Percentiles rank a stretch among this genome's conserved stretches.
phyloP scores from a whole-genome alignment of 148 eudicot genomes.

The Rhododendron henanense region DNA sequence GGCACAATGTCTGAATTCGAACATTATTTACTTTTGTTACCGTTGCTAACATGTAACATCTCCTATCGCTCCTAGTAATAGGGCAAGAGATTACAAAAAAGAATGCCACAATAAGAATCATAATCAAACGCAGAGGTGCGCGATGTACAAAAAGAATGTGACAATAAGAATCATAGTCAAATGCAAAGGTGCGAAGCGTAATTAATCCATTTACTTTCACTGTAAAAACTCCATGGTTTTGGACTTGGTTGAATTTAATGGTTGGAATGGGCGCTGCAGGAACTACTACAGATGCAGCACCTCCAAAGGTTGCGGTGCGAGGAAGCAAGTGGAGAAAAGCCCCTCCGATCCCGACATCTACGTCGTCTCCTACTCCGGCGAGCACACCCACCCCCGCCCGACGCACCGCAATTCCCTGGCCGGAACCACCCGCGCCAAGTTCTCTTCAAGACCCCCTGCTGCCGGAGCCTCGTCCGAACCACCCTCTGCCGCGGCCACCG shows the following conservation, averaged over 20 bases:
- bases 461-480: neutral
- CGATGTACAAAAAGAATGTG: neutral
- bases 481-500: neutral
- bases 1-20: neutral
- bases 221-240: neutral
- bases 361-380: slow-evolving; percentile 51
- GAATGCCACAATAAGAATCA: too few species aligned
- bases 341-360: slow-evolving; percentile 33
- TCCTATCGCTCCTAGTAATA: neutral
- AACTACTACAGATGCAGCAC: slow-evolving; percentile 83
- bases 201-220: neutral
- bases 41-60: neutral
- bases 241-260: neutral
- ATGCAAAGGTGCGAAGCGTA: neutral
- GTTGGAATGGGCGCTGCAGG: slow-evolving; percentile 28
- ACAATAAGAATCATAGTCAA: neutral
- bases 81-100: neutral
- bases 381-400: slow-evolving; percentile 57
- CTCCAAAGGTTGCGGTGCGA: slow-evolving; percentile 58
- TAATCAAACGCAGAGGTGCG: too few species aligned
- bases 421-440: slow-evolving; percentile 33
- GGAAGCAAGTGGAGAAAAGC: slow-evolving; percentile 77
- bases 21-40: neutral
- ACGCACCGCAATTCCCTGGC: slow-evolving; percentile 43
- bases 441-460: slow-evolving; percentile 12